Percentiles rank a stretch among this genome's conserved stretches.
phyloP scores from a whole-genome alignment of 225 moss, liverwort and hornwort genomes.

The Sphagnum tenellum region DNA sequence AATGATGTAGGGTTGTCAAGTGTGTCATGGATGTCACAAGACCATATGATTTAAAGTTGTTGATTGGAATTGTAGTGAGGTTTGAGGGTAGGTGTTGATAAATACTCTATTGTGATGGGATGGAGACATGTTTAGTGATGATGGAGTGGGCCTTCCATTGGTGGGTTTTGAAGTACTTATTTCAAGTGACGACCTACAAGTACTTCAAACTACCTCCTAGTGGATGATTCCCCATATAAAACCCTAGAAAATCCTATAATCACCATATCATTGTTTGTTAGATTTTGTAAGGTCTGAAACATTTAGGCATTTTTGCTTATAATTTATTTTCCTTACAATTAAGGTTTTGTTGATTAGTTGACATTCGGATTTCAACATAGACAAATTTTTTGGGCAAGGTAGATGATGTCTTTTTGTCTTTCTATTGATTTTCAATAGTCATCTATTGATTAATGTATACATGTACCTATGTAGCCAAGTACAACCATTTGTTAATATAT shows the following conservation, averaged over 20 bases:
- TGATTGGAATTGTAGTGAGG: neutral
- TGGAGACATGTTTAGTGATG: conserved; percentile 56
- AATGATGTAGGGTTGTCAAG: too few species aligned
- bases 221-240: conserved; percentile 83
- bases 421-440: neutral
- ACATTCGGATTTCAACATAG: too few species aligned
- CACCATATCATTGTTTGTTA: neutral
- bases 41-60: too few species aligned
- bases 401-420: too few species aligned
- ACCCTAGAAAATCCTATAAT: conserved; percentile 52
- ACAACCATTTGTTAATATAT: conserved; percentile 24
- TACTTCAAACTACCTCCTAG: conserved; percentile 59
- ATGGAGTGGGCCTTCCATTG: conserved; percentile 86
- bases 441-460: conserved; percentile 4
- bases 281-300: too few species aligned
- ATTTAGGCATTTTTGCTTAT: neutral
- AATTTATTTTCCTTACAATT: too few species aligned
- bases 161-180: conserved; percentile 93
- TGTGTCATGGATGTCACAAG: too few species aligned
- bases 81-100: neutral
- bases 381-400: too few species aligned
- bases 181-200: conserved; percentile 90
- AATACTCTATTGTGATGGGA: neutral
- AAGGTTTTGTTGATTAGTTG: too few species aligned
- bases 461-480: conserved; percentile 15